These are phyloP conservation scores for Colletotrichum chrysophilum DNA, from an alignment of 2,329 filamentous ascomycete genomes.

Conservation along the genomic window DNA sequence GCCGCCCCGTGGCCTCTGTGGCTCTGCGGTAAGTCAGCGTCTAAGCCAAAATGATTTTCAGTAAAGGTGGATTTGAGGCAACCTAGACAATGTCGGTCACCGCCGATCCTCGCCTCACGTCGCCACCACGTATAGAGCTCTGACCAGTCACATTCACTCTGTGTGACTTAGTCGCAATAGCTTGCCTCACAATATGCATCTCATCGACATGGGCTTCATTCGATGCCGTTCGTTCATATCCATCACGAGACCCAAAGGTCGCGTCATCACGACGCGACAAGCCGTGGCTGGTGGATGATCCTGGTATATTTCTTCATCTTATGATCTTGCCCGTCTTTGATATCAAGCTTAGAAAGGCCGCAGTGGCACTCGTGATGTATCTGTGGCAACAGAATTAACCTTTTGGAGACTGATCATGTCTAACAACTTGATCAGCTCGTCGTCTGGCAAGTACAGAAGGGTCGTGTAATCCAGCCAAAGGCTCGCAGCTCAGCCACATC, in stretches of 20 bases:
- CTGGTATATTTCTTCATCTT: background rate
- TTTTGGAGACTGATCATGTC: background rate
- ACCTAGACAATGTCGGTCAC: background rate
- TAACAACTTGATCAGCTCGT: accelerated
- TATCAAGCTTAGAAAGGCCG: background rate
- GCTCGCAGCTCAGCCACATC: background rate
- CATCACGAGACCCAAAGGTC: background rate
- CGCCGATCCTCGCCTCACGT: background rate
- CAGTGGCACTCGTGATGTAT: background rate
- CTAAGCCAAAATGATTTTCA: background rate
- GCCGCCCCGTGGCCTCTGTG: background rate
- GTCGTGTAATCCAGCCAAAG: background rate
- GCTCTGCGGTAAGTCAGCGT: background rate
- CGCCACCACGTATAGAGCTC: background rate
- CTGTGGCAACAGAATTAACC: background rate
- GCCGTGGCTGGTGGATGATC: background rate
- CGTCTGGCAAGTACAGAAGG: background rate
- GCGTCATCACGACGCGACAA: background rate
- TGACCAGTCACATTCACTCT: background rate
- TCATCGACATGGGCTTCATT: background rate
- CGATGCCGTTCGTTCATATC: background rate
- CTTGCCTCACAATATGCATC: background rate
- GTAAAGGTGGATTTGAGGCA: background rate
- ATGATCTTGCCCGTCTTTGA: background rate
- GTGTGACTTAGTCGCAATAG: background rate